Evolutionary conservation across 2,329 filamentous ascomycete species (phyloP).

Genomic region (Penicillium palitans): DNA sequence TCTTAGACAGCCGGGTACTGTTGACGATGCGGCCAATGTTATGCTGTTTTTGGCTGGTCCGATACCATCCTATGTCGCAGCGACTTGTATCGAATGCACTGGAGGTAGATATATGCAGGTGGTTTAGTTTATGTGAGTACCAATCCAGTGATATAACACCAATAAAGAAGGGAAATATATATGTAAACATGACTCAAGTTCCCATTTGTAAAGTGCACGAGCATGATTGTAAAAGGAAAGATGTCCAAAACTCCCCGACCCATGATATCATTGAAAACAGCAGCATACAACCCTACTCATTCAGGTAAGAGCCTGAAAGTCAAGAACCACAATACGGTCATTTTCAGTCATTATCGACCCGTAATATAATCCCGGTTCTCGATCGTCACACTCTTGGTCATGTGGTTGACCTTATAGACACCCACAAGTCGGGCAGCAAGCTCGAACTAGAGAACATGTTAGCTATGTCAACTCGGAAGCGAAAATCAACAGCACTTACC

Average conservation of each 20-base stretch:
- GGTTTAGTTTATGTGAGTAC: no score
- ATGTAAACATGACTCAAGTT: not conserved
- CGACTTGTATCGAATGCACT: constrained; percentile 20
- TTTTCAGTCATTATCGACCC: constrained; percentile 30
- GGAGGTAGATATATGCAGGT: constrained; percentile 14
- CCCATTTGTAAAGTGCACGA: constrained; percentile 1
- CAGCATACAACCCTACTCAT: constrained; percentile 18
- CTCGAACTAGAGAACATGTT: constrained; percentile 64
- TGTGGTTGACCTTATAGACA: constrained; percentile 99
- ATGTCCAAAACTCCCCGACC: constrained; percentile 21
- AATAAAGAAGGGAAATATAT: not conserved
- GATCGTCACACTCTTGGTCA: constrained; percentile 90
- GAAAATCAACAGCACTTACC: constrained; percentile 43
- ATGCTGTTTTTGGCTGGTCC: constrained; percentile 22
- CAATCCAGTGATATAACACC: not conserved
- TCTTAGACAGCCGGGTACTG: constrained; percentile 68
- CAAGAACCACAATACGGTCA: constrained; percentile 8
- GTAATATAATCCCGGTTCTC: constrained; percentile 77
- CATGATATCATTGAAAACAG: constrained; percentile 30
- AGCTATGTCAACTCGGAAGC: constrained; percentile 4
- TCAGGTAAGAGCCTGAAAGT: constrained; percentile 19
- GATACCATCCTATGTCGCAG: constrained; percentile 21
- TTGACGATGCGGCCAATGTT: constrained; percentile 36
- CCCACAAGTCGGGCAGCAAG: constrained; percentile 91
- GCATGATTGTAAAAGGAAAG: constrained; percentile 9